These are phyloP conservation scores for Suillus subalutaceus DNA, from an alignment of 768 basidiomycete species.

Conservation along the genomic window DNA sequence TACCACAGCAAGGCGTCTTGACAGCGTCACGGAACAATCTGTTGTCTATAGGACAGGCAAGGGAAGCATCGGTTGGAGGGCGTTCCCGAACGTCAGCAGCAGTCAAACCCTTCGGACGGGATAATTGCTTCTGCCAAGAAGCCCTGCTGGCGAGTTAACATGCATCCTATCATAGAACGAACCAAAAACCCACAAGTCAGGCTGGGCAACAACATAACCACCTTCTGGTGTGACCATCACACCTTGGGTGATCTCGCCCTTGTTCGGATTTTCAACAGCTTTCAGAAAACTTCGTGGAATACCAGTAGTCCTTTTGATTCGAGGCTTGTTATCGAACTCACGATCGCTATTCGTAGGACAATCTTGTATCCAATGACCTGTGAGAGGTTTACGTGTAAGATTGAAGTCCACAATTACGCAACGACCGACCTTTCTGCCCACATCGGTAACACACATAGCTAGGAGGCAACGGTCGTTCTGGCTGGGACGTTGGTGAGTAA, in stretches of 20 bases:
- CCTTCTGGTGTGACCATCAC: slow-evolving; percentile 99
- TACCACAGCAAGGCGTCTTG: slow-evolving; percentile 93
- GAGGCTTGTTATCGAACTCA: slow-evolving; percentile 90
- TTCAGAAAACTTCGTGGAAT: slow-evolving; percentile 98
- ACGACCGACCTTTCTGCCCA: slow-evolving; percentile 85
- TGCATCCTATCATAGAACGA: background rate
- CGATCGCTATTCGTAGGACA: slow-evolving; percentile 98
- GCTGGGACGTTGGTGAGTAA: slow-evolving; percentile 47
- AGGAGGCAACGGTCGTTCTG: slow-evolving; percentile 82
- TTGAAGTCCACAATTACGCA: background rate
- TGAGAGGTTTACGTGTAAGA: slow-evolving; percentile 12
- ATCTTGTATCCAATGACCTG: slow-evolving; percentile 99
- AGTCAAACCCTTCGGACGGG: slow-evolving; percentile 78
- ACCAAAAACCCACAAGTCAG: slow-evolving; percentile 76
- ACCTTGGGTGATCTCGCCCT: slow-evolving; percentile 73
- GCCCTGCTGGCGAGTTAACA: slow-evolving; percentile 50
- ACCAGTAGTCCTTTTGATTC: slow-evolving; percentile 97
- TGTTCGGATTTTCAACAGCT: slow-evolving; percentile 86
- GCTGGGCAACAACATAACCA: slow-evolving; percentile 95
- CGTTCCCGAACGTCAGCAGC: slow-evolving; percentile 89
- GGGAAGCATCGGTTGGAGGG: slow-evolving; percentile 72
- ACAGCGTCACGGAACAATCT: slow-evolving; percentile 93
- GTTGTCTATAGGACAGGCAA: slow-evolving; percentile 91
- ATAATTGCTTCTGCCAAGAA: slow-evolving; percentile 93
- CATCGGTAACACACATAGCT: slow-evolving; percentile 99